Base-by-base conservation (phyloP, 2,329 filamentous ascomycete species). In the Trichoderma sp. region DNA sequence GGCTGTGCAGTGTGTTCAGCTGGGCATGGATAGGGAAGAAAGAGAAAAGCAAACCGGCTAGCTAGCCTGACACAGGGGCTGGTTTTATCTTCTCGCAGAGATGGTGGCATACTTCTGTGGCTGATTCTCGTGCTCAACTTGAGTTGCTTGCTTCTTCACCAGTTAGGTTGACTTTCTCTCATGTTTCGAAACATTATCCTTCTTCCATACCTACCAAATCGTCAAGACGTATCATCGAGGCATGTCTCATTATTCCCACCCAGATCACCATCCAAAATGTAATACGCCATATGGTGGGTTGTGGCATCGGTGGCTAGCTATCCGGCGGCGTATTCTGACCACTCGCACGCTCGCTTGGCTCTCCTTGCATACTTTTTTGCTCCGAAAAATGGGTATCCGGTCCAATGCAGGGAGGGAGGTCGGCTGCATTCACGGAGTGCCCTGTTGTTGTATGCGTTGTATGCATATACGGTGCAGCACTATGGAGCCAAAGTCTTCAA, bases 1-100 rank as follows among this genome's bases (percentile, higher is more conserved):
- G n/a, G 26, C 26, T 62, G 39, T 53, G 66, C 26, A 21, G 32
- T 65, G 53, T n/a, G 36, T 60, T 71, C 69, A 71, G 69, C 69
- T 66, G 34, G 53, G 36, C 69, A 66, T 66, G 69, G 62, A 70
- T 70, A n/a, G 51, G 43, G 24, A 11, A 15, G 11, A 36, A 61
- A 21, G 32, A 21, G 15, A 39, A 26, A 51, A 60, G 14, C 21
- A 34, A 57, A 71, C 36, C 24, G 12, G 11, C n/a, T 28, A 71
- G 51, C 51, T 30, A 30, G 14, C 47, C 61, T 60, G 24, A 66
- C 60, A 51, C 69, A 36, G 39, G 26, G 58, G 24, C 15, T 43
- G 34, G n/a, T 21, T 64, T 36, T 34, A 28, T 51, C 21, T 57
- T 30, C 43, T 64, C 11, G 9, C 12, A 30, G 47, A 43, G 62